Evolutionary conservation across 371 early-diverging fungal genomes (phyloP).

Genomic region (Mucor piriformis): DNA sequence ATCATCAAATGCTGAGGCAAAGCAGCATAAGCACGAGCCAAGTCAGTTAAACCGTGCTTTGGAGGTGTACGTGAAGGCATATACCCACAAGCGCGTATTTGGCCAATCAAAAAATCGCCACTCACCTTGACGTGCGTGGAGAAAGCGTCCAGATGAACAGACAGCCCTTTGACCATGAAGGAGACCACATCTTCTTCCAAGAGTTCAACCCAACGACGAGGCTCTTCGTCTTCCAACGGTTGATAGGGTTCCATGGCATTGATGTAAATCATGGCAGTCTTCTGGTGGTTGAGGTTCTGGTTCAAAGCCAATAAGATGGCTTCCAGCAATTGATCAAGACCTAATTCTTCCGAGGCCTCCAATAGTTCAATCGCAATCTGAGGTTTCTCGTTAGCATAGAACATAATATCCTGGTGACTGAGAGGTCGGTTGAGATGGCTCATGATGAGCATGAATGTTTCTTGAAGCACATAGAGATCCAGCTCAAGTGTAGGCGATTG

Average conservation of each 20-base stretch:
- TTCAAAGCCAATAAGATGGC: constrained; percentile 27
- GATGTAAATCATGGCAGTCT: constrained; percentile 32
- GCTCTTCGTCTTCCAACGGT: constrained; percentile 30
- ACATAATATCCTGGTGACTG: constrained; percentile 36
- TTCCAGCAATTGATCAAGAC: constrained; percentile 30
- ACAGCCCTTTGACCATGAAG: constrained; percentile 27
- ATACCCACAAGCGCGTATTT: constrained; percentile 29
- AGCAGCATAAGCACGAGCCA: constrained; percentile 35
- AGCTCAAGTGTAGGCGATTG: constrained; percentile 28
- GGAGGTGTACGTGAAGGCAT: constrained; percentile 40
- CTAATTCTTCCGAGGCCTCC: constrained; percentile 41
- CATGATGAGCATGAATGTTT: constrained; percentile 39
- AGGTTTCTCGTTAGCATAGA: constrained; percentile 39
- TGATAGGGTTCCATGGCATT: constrained; percentile 33
- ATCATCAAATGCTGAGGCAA: constrained; percentile 42
- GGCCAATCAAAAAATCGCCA: constrained; percentile 32
- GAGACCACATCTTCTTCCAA: constrained; percentile 38
- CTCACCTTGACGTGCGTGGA: constrained; percentile 30
- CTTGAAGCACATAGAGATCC: constrained; percentile 32
- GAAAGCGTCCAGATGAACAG: constrained; percentile 35
- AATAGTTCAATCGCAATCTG: constrained; percentile 40
- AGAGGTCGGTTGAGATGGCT: constrained; percentile 37
- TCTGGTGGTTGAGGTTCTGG: constrained; percentile 26
- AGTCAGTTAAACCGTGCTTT: constrained; percentile 29
- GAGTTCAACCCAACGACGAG: constrained; percentile 38